Percentiles rank a stretch among this genome's conserved stretches.
These are phyloP conservation scores for Sphagnum magellanicum DNA, from an alignment of 228 moss, liverwort and hornwort species.

Conservation along the genomic window DNA sequence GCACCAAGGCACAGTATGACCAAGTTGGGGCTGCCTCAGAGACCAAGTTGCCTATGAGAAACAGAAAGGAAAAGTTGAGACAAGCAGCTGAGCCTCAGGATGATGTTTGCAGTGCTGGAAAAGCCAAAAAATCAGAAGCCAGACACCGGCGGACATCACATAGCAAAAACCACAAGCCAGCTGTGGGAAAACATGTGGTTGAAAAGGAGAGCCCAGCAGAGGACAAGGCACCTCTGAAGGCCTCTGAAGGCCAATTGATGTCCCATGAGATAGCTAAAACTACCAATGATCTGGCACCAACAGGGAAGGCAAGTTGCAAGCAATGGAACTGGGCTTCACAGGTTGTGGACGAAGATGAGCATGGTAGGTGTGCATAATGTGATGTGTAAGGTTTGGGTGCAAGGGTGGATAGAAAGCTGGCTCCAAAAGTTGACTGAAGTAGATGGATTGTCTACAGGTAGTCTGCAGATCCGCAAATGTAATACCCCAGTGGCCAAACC, in stretches of 20 bases:
- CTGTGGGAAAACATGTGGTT: conserved; percentile 1
- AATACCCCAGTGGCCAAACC: no score
- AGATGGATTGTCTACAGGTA: neutral
- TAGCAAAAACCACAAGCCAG: conserved; percentile 2
- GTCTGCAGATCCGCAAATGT: no score
- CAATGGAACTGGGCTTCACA: neutral
- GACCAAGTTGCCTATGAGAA: neutral
- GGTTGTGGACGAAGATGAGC: neutral
- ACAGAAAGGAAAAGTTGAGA: neutral
- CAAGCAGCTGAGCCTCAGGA: neutral
- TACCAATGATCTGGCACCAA: conserved; percentile 3
- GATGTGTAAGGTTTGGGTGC: conserved; percentile 1
- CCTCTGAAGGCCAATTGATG: conserved; percentile 13
- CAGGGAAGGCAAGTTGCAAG: neutral
- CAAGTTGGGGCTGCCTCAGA: no score
- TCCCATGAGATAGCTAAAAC: neutral
- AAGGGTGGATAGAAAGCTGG: neutral
- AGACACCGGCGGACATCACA: conserved; percentile 3
- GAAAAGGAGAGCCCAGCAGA: conserved; percentile 18
- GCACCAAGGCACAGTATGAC: no score
- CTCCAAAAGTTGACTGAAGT: neutral
- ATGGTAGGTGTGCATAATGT: conserved; percentile 1
- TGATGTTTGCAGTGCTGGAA: conserved; percentile 8
- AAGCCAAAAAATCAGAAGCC: conserved; percentile 3
- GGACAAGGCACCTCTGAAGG: conserved; percentile 23